Base-by-base conservation (phyloP, 169 alveolate species). In the Cryptosporidium ryanae region DNA sequence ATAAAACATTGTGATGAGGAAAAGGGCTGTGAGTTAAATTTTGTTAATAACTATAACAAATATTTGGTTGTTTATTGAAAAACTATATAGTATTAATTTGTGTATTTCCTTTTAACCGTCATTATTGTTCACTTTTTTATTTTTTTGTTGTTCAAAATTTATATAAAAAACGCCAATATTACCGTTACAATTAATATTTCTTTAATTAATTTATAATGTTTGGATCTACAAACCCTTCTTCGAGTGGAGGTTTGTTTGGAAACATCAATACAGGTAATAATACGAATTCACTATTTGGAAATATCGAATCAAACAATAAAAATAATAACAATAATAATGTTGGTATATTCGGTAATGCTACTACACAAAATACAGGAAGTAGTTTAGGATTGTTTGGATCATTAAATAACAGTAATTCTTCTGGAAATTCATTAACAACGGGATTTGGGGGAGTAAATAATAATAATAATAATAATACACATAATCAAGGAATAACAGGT, bases 231-330 rank as follows among this genome's bases (percentile, higher is more conserved):
- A 61, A 61, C 25, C 23, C 23, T 2, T 15, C 31, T 10, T 23
- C 67, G 21, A 46, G 13, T 38, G 82, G 65, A 44, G 63, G 64
- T 2, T 50, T 66, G 32, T 66, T 66, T 66, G 82, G 63, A 6
- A n/a, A 27, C 52, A 52, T n/a, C 54, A 63, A 29, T 13, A 34
- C 57, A 43, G 17, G 23, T 4, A 27, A 32, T 3, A 17, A 44
- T 34, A 64, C 76, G 34, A 64, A 64, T 64, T 34, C 43, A 8
- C 12, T 29, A 64, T 29, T 59, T 1, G 66, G 66, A 27, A 52
- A 21, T 12, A 6, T 52, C 12, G 29, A 17, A 8, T 38, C 46
- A 38, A 38, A 6, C 46, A 38, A 38, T 38, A 34, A 34, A 2
- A 34, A 34, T 34, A 34, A 34, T 34, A 34, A 34, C 6, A 38